Conservation (phyloP, 1,284 basidiomycete genomes). For the Vanrija pseudolonga region DNA sequence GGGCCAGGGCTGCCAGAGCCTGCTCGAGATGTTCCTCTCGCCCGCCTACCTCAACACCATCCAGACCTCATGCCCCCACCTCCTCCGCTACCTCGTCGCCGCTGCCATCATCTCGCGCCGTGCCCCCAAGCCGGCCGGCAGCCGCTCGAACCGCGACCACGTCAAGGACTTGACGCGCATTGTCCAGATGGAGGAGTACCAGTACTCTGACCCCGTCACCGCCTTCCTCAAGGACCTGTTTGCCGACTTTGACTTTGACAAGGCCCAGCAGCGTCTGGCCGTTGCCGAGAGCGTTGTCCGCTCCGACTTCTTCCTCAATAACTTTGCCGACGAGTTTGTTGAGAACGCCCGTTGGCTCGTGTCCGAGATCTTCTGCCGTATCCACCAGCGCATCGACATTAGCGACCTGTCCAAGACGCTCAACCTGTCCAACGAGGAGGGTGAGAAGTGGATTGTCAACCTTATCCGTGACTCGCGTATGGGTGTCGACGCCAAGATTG, state of each 20-base stretch:
- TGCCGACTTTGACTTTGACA: conserved; percentile 85
- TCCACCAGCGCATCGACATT: conserved; percentile 95
- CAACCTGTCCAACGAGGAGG: conserved; percentile 87
- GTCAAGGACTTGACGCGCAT: conserved; percentile 85
- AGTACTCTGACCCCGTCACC: conserved; percentile 90
- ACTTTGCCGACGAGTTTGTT: conserved; percentile 87
- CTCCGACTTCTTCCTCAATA: conserved; percentile 90
- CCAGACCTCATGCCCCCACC: conserved; percentile 90
- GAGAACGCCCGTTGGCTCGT: conserved; percentile 94
- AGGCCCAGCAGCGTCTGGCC: conserved; percentile 76
- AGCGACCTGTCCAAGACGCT: conserved; percentile 88
- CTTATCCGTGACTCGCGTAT: conserved; percentile 94
- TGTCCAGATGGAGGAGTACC: conserved; percentile 88
- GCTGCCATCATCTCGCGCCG: conserved; percentile 90
- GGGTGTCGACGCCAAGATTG: conserved; percentile 94
- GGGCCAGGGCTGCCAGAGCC: conserved; percentile 70
- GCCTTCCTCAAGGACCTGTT: conserved; percentile 91
- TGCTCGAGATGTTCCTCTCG: conserved; percentile 93
- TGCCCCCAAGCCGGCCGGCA: conserved; percentile 45
- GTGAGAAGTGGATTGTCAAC: conserved; percentile 99
- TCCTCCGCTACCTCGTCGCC: conserved; percentile 88
- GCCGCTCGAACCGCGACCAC: conserved; percentile 63
- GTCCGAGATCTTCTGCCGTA: conserved; percentile 94
- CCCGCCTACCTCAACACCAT: conserved; percentile 98
- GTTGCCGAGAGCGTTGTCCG: conserved; percentile 78